phyloP scores from a whole-genome alignment of 2,329 filamentous ascomycete species.

The Intubia oerlemansii region DNA sequence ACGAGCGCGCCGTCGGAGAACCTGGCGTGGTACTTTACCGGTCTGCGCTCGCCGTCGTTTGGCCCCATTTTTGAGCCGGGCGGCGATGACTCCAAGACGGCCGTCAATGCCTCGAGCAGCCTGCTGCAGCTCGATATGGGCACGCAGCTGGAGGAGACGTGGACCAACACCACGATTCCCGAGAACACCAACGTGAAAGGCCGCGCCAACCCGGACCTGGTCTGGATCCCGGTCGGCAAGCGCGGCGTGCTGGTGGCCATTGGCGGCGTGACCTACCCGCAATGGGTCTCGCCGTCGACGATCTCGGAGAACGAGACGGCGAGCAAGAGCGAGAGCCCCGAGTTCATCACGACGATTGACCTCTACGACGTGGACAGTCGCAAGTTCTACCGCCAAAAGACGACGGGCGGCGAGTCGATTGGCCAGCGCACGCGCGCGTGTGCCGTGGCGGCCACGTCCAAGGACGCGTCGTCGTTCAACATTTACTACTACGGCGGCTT shows the following conservation, averaged over 20 bases:
- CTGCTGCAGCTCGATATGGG: slow-evolving; percentile 41
- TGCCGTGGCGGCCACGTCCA: slow-evolving; percentile 49
- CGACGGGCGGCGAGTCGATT: slow-evolving; percentile 35
- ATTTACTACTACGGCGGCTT: slow-evolving; percentile 75
- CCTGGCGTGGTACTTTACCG: slow-evolving; percentile 50
- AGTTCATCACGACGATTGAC: slow-evolving; percentile 52
- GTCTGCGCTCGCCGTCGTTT: slow-evolving; percentile 27
- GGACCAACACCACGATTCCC: slow-evolving; percentile 35
- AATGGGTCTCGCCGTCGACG: slow-evolving; percentile 16
- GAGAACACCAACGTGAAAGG: slow-evolving; percentile 18
- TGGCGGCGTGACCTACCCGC: slow-evolving; percentile 47
- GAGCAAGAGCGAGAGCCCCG: slow-evolving; percentile 38
- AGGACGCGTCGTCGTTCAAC: slow-evolving; percentile 55
- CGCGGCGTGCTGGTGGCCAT: slow-evolving; percentile 59
- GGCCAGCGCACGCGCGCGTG: slow-evolving; percentile 43
- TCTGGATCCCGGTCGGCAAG: slow-evolving; percentile 58
- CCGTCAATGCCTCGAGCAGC: slow-evolving; percentile 26
- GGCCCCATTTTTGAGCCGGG: slow-evolving; percentile 23
- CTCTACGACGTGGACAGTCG: slow-evolving; percentile 56
- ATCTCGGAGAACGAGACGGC: slow-evolving; percentile 14
- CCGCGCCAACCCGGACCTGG: slow-evolving; percentile 41
- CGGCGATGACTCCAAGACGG: slow-evolving; percentile 15
- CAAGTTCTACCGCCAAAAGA: slow-evolving; percentile 55
- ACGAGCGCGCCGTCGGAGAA: slow-evolving; percentile 48
- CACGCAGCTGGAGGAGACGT: slow-evolving; percentile 24